Evolutionary conservation across 768 basidiomycete genomes (phyloP).

Genomic region (Neoboletus brunneissimus): DNA sequence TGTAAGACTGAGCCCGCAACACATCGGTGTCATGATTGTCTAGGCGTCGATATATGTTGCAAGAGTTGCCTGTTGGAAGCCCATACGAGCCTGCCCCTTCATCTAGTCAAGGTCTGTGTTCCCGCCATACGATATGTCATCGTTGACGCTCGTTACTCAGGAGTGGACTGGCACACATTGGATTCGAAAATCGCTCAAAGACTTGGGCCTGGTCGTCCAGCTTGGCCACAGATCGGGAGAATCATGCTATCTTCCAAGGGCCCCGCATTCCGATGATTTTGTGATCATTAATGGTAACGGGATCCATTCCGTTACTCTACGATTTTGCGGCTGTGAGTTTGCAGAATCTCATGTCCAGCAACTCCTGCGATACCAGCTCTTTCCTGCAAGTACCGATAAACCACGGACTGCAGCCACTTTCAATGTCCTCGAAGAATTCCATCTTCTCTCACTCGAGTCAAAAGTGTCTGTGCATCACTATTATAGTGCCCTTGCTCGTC

Average conservation of each 20-base stretch:
- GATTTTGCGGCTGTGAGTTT: background rate
- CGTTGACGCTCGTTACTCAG: background rate
- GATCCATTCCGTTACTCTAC: background rate
- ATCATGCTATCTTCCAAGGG: background rate
- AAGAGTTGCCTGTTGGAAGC: too few species aligned
- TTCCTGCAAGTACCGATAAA: slow-evolving; percentile 30
- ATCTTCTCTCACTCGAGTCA: slow-evolving; percentile 17
- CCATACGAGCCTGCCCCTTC: too few species aligned
- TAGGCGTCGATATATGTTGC: too few species aligned
- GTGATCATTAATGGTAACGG: background rate
- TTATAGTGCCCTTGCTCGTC: slow-evolving; percentile 23
- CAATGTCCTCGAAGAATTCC: background rate
- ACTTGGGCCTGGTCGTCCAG: background rate
- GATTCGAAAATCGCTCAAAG: background rate
- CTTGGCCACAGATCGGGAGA: background rate
- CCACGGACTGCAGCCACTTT: slow-evolving; percentile 25
- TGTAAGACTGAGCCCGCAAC: too few species aligned
- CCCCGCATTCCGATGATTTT: background rate
- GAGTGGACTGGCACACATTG: background rate
- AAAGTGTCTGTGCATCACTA: slow-evolving; percentile 33
- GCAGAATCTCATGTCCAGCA: slow-evolving; percentile 1
- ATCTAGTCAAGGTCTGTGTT: too few species aligned
- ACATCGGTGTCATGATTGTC: too few species aligned
- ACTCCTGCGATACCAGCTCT: slow-evolving; percentile 18
- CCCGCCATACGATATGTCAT: too few species aligned